Conservation (phyloP, 768 basidiomycete species). For the Lentinula raphanica region DNA sequence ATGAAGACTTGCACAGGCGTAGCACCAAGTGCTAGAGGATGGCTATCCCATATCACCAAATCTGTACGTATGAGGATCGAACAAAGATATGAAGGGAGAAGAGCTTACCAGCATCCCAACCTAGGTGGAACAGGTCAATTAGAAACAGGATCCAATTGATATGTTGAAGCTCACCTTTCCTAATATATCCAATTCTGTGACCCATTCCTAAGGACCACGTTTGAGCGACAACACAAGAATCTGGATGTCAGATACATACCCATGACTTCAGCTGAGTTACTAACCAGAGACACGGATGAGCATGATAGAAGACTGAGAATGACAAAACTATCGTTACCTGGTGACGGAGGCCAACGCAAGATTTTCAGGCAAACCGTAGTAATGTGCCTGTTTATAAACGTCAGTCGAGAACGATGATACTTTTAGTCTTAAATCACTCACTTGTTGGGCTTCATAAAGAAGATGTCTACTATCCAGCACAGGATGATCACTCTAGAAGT, state of each 20-base stretch:
- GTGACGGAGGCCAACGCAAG: constrained; percentile 63
- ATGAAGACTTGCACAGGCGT: constrained; percentile 86
- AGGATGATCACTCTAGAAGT: constrained; percentile 37
- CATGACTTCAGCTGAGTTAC: constrained; percentile 49
- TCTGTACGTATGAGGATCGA: constrained; percentile 33
- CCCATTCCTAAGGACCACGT: constrained; percentile 48
- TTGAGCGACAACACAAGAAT: constrained; percentile 39
- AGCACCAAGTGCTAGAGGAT: constrained; percentile 82
- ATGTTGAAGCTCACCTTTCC: constrained; percentile 38
- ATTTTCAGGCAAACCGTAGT: constrained; percentile 49
- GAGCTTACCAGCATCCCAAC: constrained; percentile 68
- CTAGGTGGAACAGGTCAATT: constrained; percentile 27
- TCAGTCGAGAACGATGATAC: not conserved
- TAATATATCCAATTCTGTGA: constrained; percentile 55
- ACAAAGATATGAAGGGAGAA: not conserved
- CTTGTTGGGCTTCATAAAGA: constrained; percentile 57
- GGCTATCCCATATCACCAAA: constrained; percentile 78
- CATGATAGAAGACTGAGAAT: not conserved
- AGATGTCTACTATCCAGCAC: constrained; percentile 49
- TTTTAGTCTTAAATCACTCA: not conserved
- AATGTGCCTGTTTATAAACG: constrained; percentile 34
- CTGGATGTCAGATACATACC: constrained; percentile 28
- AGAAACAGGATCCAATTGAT: not conserved
- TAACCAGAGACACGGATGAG: not conserved
- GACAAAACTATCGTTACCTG: constrained; percentile 19